A percentile compares a stretch with the other conserved stretches of the same genome.
Conservation (phyloP, 306 rosid species). For the Citrullus mucosospermus region DNA sequence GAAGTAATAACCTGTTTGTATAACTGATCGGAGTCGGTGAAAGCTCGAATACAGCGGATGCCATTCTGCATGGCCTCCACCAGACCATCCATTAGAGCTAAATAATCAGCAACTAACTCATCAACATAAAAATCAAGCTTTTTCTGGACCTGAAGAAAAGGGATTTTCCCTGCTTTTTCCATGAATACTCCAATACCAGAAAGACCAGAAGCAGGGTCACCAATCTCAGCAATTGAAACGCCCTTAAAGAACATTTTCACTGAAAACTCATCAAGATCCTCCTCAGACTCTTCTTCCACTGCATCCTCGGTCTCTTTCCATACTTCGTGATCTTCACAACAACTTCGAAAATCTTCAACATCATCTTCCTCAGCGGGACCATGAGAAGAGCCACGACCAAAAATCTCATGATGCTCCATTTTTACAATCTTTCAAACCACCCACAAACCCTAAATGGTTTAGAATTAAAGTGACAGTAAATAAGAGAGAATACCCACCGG, state of each 20-base stretch:
- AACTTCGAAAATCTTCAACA: conserved; percentile 87
- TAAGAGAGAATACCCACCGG: conserved; percentile 16
- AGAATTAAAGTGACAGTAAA: conserved; percentile 11
- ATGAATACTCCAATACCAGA: conserved; percentile 94
- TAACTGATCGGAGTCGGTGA: conserved; percentile 66
- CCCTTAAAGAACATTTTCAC: conserved; percentile 84
- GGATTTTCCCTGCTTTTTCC: conserved; percentile 43
- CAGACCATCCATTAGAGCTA: conserved; percentile 83
- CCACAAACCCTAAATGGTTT: conserved; percentile 8
- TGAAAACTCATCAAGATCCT: conserved; percentile 55
- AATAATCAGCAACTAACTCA: conserved; percentile 60
- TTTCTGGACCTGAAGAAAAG: conserved; percentile 66
- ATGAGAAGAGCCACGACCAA: conserved; percentile 21
- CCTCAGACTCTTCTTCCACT: conserved; percentile 35
- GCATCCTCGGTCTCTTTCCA: conserved; percentile 57
- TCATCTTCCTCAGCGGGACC: conserved; percentile 56
- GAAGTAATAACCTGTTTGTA: conserved; percentile 42
- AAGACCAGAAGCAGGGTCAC: conserved; percentile 46
- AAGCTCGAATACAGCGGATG: conserved; percentile 48
- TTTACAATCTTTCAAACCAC: conserved; percentile 3
- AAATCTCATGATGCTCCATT: conserved; percentile 48
- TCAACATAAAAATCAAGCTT: conserved; percentile 77
- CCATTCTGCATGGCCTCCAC: conserved; percentile 48
- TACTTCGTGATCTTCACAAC: conserved; percentile 61
- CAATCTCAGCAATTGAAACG: conserved; percentile 52